Base-by-base conservation (phyloP, 768 basidiomycete species). In the Termitomyces sp. region DNA sequence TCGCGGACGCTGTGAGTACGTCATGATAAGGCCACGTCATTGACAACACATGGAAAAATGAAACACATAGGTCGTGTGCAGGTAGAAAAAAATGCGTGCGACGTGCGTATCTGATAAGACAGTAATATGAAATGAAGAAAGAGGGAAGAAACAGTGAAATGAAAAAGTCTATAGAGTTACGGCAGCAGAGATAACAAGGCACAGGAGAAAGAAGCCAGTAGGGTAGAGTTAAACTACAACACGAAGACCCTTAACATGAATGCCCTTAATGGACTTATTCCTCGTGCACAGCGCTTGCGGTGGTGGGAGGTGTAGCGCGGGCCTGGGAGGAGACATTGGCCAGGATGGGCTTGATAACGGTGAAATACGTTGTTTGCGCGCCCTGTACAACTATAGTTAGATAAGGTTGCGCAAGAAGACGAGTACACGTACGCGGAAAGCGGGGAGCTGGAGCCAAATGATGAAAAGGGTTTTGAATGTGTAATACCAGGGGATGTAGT, bases 401-500 rank as follows among this genome's bases (percentile, higher is more conserved):
- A 66, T 55, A 56, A 55, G 59, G 54, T 62, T 58, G 61, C 53
- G 54, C 66, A 62, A 37, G 56, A 58, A 57, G 50, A 39, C 56
- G 56, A 41, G 54, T 22, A 28, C 12, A 85, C 90, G 70, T 75
- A 92, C 91, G 69, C 87, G 87, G 78, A 89, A 85, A 39, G 80
- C 84, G 42, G 90, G 88, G 56, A 93, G 85, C 77, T 94, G 91
- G 68, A 96, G 85, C 91, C 92, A 98, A 66, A 96, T 72, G 70
- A 94, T 87, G 79, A 94, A 92, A 57, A 86, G 57, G 51, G 88
- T 91, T 88, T 97, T 98, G 82, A 93, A 82, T 46, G 90, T 86
- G 70, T 87, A 97, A 72, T 96, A 98, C 90, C 93, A 94, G 45
- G 94, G 92, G 65, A 94, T 68, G 69, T 94, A 98, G 79, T 95